phyloP scores from a whole-genome alignment of 139 green algal genomes.

The Chloropicon primus region DNA sequence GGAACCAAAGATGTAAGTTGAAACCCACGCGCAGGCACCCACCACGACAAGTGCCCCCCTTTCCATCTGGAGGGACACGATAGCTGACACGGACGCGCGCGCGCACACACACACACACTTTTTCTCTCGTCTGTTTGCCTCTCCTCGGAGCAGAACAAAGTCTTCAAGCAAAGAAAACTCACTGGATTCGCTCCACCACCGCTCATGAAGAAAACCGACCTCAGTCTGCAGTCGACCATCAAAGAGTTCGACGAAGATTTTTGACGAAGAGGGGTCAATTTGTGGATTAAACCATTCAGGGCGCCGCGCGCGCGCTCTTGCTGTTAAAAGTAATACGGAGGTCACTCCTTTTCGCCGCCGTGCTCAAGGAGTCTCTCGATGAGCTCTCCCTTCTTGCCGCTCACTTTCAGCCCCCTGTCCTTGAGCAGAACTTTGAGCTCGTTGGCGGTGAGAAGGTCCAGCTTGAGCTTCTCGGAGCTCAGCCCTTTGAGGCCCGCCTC shows the following conservation, averaged over 20 bases:
- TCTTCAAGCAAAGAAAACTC: not conserved
- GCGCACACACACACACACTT: too few relatives aligned
- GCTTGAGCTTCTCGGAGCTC: constrained; percentile 1
- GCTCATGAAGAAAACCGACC: not conserved
- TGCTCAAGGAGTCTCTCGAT: constrained; percentile 2
- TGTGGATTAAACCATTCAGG: too few relatives aligned
- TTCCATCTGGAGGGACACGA: too few relatives aligned
- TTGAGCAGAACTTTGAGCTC: constrained; percentile 4
- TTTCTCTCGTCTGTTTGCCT: too few relatives aligned
- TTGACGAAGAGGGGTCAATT: too few relatives aligned
- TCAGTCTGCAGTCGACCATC: not conserved
- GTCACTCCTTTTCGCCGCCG: not conserved
- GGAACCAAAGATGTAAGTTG: not conserved
- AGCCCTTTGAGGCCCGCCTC: not conserved
- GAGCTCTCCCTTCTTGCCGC: constrained; percentile 3
- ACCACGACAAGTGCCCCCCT: too few relatives aligned
- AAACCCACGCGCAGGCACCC: too few relatives aligned
- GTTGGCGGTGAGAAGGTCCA: not conserved
- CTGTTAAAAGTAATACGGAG: too few relatives aligned
- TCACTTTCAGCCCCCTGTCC: constrained; percentile 1
- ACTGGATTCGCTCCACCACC: not conserved
- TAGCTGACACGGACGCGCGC: too few relatives aligned
- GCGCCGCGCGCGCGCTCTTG: too few relatives aligned
- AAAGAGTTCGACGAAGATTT: not conserved
- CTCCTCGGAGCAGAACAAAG: not conserved